Conservation (phyloP, 805 yeast species). For the Cyberlindnera japonica region DNA sequence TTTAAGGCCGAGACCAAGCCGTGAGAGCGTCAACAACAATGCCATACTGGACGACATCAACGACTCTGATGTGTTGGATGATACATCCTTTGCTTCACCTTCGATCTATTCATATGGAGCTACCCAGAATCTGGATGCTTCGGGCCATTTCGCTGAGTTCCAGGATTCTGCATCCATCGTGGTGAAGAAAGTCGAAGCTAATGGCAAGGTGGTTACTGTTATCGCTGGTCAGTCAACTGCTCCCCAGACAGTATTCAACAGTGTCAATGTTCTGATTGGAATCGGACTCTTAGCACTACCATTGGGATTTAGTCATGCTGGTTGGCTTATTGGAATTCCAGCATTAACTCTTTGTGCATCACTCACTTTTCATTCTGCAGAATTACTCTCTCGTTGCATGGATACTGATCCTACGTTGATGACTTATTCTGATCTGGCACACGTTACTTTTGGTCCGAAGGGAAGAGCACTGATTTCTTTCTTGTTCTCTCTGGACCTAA, state of each 20-base stretch:
- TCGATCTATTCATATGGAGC: constrained; percentile 32
- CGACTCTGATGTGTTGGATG: constrained; percentile 37
- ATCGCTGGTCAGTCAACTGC: constrained; percentile 80
- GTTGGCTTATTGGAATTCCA: constrained; percentile 67
- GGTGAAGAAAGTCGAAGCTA: constrained; percentile 63
- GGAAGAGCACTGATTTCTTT: constrained; percentile 74
- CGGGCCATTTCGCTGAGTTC: constrained; percentile 43
- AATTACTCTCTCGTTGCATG: constrained; percentile 66
- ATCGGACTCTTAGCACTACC: constrained; percentile 75
- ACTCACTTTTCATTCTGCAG: constrained; percentile 75
- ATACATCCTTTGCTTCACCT: constrained; percentile 33
- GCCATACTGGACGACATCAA: constrained; percentile 24
- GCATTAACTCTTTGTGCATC: constrained; percentile 58
- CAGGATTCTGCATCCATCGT: constrained; percentile 48
- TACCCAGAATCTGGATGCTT: constrained; percentile 27
- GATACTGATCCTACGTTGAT: constrained; percentile 76
- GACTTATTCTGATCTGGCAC: constrained; percentile 87
- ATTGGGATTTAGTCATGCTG: constrained; percentile 62
- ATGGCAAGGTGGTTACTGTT: constrained; percentile 68
- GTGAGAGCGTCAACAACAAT: constrained; percentile 15
- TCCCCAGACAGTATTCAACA: constrained; percentile 73
- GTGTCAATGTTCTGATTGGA: constrained; percentile 73
- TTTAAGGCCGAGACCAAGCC: constrained; percentile 20
- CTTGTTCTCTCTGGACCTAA: constrained; percentile 69
- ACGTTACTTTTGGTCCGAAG: constrained; percentile 74